phyloP scores from a whole-genome alignment of 148 eudicot species.

The Rhododendron molle region DNA sequence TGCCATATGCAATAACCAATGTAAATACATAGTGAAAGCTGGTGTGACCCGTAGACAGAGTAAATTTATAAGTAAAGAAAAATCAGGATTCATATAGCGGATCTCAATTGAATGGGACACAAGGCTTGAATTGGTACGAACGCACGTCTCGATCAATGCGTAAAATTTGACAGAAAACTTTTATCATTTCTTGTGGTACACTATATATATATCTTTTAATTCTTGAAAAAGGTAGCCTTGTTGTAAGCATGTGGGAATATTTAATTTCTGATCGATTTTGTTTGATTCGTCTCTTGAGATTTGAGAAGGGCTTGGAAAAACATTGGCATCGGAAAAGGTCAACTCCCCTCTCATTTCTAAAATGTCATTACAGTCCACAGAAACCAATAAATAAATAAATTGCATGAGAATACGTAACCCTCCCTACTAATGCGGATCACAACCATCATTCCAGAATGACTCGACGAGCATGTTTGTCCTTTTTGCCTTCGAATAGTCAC shows the following conservation, averaged over 20 bases:
- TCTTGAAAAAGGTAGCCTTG: conserved; percentile 1
- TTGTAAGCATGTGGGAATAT: neutral
- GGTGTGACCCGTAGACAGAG: too few relatives aligned
- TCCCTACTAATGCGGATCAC: neutral
- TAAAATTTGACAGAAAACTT: neutral
- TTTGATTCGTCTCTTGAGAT: neutral
- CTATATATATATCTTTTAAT: neutral
- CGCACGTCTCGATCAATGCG: neutral
- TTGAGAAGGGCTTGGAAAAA: neutral
- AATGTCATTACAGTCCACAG: neutral
- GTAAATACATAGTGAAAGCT: too few relatives aligned
- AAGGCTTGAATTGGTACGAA: too few relatives aligned
- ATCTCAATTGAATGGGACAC: too few relatives aligned
- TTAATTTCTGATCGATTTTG: neutral
- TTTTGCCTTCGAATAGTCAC: neutral
- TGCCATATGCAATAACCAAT: neutral
- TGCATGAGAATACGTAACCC: conserved; percentile 3
- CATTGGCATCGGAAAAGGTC: neutral
- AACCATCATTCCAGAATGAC: neutral
- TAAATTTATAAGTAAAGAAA: too few relatives aligned
- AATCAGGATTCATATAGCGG: too few relatives aligned
- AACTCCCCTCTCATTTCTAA: neutral
- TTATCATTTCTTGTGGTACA: neutral
- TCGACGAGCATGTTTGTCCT: neutral
- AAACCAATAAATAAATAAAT: neutral